Evolutionary conservation across 1,284 basidiomycete species (phyloP).

Genomic region (Anthracocystis panici-leucophaei): DNA sequence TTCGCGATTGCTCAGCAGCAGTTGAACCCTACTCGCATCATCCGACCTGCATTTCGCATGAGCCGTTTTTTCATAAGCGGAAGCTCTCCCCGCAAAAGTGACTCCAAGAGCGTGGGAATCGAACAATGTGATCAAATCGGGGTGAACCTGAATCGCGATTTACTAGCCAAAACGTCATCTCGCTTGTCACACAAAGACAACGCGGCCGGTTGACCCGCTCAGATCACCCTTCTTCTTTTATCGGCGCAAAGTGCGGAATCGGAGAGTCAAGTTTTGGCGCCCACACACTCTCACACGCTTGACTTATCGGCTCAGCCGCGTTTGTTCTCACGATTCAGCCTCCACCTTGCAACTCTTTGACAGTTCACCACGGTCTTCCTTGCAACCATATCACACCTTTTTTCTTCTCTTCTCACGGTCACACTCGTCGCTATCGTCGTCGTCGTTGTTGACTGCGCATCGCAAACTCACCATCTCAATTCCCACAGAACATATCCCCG

Average conservation of each 20-base stretch:
- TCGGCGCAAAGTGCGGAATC: background rate
- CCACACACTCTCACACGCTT: background rate
- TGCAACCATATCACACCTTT: background rate
- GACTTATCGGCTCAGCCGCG: conserved; percentile 1
- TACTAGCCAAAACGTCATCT: conserved; percentile 7
- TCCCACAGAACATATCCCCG: background rate
- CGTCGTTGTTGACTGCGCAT: background rate
- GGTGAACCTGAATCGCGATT: background rate
- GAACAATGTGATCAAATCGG: background rate
- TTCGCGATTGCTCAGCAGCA: conserved; percentile 8
- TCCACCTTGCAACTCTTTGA: background rate
- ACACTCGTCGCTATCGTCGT: background rate
- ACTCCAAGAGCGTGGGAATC: background rate
- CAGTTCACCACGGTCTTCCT: background rate
- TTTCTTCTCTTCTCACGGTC: background rate
- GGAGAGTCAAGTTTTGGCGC: background rate
- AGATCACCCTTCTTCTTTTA: conserved; percentile 6
- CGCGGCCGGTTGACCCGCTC: conserved; percentile 13
- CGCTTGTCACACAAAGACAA: background rate
- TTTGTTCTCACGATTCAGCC: conserved; percentile 1
- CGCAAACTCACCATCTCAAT: background rate
- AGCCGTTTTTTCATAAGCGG: conserved; percentile 5
- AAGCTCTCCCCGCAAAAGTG: background rate
- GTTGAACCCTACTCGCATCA: conserved; percentile 12
- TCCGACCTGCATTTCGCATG: conserved; percentile 6